These are phyloP conservation scores for Lunularia cruciata DNA, from an alignment of 225 moss, liverwort and hornwort genomes.

Conservation along the genomic window DNA sequence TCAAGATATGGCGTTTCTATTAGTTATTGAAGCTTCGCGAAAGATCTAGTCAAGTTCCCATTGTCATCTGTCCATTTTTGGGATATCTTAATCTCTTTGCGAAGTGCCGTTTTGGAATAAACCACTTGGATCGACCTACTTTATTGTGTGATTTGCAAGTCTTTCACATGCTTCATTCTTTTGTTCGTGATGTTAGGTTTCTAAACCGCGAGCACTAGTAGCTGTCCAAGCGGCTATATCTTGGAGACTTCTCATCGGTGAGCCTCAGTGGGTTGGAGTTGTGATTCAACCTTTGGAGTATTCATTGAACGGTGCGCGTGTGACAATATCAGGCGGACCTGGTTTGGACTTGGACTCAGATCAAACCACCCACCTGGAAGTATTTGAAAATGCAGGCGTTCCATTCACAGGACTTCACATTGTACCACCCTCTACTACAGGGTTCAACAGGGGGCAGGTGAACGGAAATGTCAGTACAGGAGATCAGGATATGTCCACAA, in stretches of 20 bases:
- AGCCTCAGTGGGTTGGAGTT: conserved; percentile 89
- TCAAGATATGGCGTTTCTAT: too few relatives aligned
- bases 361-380: conserved; percentile 69
- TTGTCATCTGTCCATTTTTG: too few relatives aligned
- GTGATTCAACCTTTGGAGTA: conserved; percentile 77
- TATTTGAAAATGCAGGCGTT: conserved; percentile 1
- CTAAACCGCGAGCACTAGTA: conserved; percentile 79
- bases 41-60: too few relatives aligned
- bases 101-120: too few relatives aligned
- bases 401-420: neutral
- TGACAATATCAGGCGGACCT: conserved; percentile 63
- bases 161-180: neutral
- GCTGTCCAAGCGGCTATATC: conserved; percentile 69
- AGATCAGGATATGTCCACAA: neutral
- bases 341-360: conserved; percentile 61
- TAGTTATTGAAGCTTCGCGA: too few relatives aligned
- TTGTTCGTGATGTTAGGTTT: conserved; percentile 47
- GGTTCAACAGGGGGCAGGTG: neutral
- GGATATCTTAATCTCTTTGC: too few relatives aligned
- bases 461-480: neutral
- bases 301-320: conserved; percentile 63
- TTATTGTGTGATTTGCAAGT: too few relatives aligned
- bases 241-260: conserved; percentile 76
- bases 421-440: neutral
- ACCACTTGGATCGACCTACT: too few relatives aligned